Evolutionary conservation across 805 yeast genomes (phyloP), one percentile per base, ranked within the genome.

Genomic region (Candida coquimbonensis): DNA sequence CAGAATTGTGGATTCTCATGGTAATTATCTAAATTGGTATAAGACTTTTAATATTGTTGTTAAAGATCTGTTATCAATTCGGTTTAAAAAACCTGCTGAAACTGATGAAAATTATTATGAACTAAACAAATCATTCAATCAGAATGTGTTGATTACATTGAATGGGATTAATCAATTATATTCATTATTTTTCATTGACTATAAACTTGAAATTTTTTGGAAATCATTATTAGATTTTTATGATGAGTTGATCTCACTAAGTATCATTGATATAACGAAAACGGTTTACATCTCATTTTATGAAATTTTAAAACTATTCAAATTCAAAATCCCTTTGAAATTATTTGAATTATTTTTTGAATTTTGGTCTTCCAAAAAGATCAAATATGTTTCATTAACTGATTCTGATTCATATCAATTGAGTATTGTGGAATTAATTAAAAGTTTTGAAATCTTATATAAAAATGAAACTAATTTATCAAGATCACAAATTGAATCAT

Each of bases 1-100:
- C 64, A 78, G 90, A 52, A 81, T 91, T 27, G 70, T 86, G 49
- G 87, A 85, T 43, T 77, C 90, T 4, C 87, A 84, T 60, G 83
- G 87, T 0, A 56, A 63, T 11, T 67, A 68, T 38, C 67, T 80
- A 17, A 74, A 78, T 2, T 89, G 96, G 96, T 65, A 72, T 26
- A 62, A 81, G n/a, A 75, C 90, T 4, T 81, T 80, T 55, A 60
- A 67, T 29, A 72, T 83, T 34, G 87, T 87, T 2, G 70, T 90
- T 8, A 72, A 75, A 0, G 73, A 74, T 0, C 58, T 82, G n/a
- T 63, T 83, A 27, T 27, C 41, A 3, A 47, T 53, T 14, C 49
- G 56, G 13, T 40, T 56, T 1, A 38, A 29, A 13, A 27, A 19
- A 19, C 52, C 54, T 45, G 31, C 57, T 34, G 47, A 50, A 6